Conservation (phyloP, 225 moss, liverwort and hornwort species). For the Bryoerythrophyllum caledonicum region DNA sequence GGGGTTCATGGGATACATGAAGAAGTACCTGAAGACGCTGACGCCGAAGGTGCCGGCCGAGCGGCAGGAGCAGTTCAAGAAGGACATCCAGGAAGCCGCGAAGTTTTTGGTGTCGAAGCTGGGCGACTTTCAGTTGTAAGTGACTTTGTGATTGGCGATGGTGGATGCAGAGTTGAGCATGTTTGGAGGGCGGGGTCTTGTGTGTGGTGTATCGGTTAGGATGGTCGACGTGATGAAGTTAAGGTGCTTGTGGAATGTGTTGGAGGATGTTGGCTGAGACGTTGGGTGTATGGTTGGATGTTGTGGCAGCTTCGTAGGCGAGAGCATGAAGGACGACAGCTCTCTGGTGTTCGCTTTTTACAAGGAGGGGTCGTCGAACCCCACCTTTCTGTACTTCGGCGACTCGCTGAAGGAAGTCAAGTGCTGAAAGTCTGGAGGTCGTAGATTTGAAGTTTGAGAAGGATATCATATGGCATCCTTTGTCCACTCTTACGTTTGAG, state of each 20-base stretch:
- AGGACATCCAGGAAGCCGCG: slow-evolving; percentile 56
- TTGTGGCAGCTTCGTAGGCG: slow-evolving; percentile 79
- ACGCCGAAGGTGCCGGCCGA: slow-evolving; percentile 54
- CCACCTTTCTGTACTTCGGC: slow-evolving; percentile 44
- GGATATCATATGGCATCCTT: too few species aligned
- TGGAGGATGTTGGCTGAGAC: background rate
- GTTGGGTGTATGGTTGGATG: slow-evolving; percentile 6
- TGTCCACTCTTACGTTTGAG: too few species aligned
- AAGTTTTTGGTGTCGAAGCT: slow-evolving; percentile 71
- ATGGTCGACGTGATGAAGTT: background rate
- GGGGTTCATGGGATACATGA: slow-evolving; percentile 60
- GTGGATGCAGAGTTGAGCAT: background rate
- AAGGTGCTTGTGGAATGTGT: background rate
- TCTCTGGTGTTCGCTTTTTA: slow-evolving; percentile 88
- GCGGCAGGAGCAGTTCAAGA: slow-evolving; percentile 60
- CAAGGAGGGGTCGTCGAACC: slow-evolving; percentile 20
- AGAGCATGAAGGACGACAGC: slow-evolving; percentile 82
- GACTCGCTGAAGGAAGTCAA: slow-evolving; percentile 50
- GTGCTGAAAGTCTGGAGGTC: too few species aligned
- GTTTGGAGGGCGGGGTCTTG: too few species aligned
- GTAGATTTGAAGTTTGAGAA: too few species aligned
- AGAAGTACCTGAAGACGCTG: slow-evolving; percentile 77
- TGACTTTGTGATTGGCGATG: too few species aligned
- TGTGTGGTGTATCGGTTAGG: background rate
- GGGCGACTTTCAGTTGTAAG: slow-evolving; percentile 85